Conservation (phyloP, 768 basidiomycete species). For the Xerocomellus chrysenteron region DNA sequence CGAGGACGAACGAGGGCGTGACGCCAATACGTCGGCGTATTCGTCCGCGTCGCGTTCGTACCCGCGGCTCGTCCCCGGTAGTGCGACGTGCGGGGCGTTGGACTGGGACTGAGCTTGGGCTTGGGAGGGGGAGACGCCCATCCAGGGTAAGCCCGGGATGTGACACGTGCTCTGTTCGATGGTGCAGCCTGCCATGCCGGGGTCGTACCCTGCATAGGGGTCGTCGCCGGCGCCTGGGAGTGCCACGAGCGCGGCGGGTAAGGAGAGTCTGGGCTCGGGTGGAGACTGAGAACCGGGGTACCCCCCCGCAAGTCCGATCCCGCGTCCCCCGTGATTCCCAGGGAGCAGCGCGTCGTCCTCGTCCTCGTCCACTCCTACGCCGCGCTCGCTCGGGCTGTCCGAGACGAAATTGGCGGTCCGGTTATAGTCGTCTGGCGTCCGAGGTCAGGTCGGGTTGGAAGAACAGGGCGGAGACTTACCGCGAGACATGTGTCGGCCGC, state of each 20-base stretch:
- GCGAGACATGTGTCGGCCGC: conserved; percentile 8
- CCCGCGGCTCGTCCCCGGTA: not conserved
- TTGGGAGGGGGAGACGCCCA: not conserved
- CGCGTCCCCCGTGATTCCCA: conserved; percentile 5
- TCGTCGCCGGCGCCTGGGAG: conserved; percentile 3
- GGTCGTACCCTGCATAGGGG: conserved; percentile 17
- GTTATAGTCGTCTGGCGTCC: conserved; percentile 4
- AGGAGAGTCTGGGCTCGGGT: not conserved
- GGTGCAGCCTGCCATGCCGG: conserved; percentile 25
- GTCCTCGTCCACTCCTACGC: not conserved
- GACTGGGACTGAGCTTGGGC: too few species aligned
- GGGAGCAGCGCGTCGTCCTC: not conserved
- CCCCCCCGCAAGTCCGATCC: not conserved
- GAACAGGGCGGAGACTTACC: not conserved
- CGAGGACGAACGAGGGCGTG: too few species aligned
- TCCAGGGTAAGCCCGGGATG: conserved; percentile 10
- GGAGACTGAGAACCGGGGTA: not conserved
- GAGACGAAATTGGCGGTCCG: not conserved
- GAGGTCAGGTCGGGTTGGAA: not conserved
- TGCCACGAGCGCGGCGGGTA: not conserved
- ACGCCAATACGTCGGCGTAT: not conserved
- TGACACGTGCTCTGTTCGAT: not conserved
- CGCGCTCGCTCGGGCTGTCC: not conserved
- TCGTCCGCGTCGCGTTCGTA: conserved; percentile 25
- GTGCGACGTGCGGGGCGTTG: not conserved